Conservation (phyloP, 441 rosid species). For the Pelargonium australe region DNA sequence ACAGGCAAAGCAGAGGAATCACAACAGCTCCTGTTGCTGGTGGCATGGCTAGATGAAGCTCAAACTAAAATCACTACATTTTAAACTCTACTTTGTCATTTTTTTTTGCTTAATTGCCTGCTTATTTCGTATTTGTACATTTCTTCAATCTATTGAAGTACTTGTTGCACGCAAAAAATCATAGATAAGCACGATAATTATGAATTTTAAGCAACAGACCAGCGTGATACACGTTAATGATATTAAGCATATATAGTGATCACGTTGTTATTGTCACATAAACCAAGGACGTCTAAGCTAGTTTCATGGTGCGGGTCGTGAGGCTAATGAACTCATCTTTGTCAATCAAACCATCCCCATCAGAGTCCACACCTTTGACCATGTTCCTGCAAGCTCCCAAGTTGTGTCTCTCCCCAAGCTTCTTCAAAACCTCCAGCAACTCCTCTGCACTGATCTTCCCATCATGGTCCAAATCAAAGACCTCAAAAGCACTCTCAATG, state of each 20-base stretch:
- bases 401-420: constrained; percentile 42
- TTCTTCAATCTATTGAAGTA: no score
- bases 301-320: constrained; percentile 38
- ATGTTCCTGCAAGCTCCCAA: constrained; percentile 41
- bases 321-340: constrained; percentile 41
- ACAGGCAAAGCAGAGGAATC: constrained; percentile 27
- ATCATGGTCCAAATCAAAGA: constrained; percentile 41
- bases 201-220: no score
- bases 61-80: not conserved
- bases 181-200: no score
- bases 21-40: constrained; percentile 23
- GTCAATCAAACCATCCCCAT: constrained; percentile 46
- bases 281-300: not conserved
- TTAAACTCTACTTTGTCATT: not conserved
- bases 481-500: constrained; percentile 35
- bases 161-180: no score
- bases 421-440: constrained; percentile 42
- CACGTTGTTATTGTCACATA: no score
- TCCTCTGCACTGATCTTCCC: constrained; percentile 52
- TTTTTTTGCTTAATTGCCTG: not conserved
- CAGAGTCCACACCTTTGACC: constrained; percentile 39
- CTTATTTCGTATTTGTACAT: no score
- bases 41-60: constrained; percentile 27
- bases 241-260: no score
- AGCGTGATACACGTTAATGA: no score